phyloP scores from a whole-genome alignment of 768 basidiomycete genomes.

The Leccinum imitatum region DNA sequence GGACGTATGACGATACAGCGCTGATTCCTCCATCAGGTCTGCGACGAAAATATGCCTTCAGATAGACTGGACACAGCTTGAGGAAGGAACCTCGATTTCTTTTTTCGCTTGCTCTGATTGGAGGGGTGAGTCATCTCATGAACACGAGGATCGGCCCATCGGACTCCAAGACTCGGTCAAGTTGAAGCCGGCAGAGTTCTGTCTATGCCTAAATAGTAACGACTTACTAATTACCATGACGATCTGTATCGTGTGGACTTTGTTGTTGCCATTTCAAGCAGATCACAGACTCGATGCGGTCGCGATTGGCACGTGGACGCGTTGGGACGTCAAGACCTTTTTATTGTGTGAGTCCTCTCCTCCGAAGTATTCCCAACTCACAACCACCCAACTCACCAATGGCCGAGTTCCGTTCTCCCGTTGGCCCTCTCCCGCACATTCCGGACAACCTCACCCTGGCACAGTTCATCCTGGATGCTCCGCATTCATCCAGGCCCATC shows the following conservation, averaged over 20 bases:
- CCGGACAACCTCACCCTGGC: slow-evolving; percentile 39
- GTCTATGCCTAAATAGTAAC: not conserved
- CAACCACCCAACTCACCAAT: slow-evolving; percentile 8
- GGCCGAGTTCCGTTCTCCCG: slow-evolving; percentile 32
- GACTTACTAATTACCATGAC: not conserved
- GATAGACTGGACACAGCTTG: too few relatives aligned
- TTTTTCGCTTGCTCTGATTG: not conserved
- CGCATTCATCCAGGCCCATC: slow-evolving; percentile 32
- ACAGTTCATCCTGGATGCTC: slow-evolving; percentile 38
- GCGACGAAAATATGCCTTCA: too few relatives aligned
- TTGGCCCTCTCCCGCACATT: slow-evolving; percentile 32
- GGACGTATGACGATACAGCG: not conserved
- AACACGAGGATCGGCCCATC: not conserved
- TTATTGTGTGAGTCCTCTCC: not conserved
- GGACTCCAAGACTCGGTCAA: not conserved
- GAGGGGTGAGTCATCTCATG: not conserved
- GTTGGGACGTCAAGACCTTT: not conserved
- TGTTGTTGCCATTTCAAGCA: not conserved
- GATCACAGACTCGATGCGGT: not conserved
- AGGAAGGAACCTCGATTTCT: not conserved
- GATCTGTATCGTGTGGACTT: not conserved
- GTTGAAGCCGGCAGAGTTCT: not conserved
- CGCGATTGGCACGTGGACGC: not conserved
- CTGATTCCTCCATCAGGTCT: too few relatives aligned
- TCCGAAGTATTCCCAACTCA: not conserved